Base-by-base conservation (phyloP, 2,329 filamentous ascomycete species). In the Stachybotrys chartarum region DNA sequence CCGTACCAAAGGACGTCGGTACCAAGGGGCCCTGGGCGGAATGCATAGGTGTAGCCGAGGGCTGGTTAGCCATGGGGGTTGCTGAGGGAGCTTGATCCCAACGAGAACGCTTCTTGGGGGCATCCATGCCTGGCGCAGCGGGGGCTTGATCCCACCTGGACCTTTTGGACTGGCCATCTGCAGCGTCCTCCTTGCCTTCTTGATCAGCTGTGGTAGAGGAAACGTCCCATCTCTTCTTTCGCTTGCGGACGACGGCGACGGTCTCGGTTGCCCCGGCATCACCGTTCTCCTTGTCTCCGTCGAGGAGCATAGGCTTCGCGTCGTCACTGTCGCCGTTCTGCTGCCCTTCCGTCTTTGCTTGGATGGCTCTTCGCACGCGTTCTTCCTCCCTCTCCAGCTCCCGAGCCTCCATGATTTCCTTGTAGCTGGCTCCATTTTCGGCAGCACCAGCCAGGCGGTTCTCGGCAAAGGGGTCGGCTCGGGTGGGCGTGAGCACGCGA, bases 161-260 rank as follows among this genome's bases (percentile, higher is more conserved):
- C 63, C 88, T 84, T 65, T 92, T 94, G 1, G 77, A 65, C 71
- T 90, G 89, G 16, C 74, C 72, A 30, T 78, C 72, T 45, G 75
- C 64, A 30, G 77, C 68, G n/a, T 76, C 72, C n/a, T 76, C 66
- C 50, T 78, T 72, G 16, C 74, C 66, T 24, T 79, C 77, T 44
- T 82, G 78, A 6, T 77, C 73, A 6, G 76, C 72, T 45, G 82
- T 78, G 7, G 81, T 77, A n/a, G 85, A 78, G 18, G 80, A 75
- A 17, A 92, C 86, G 71, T 97, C 93, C 94, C 94, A 99, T 72
- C 94, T 85, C 79, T 95, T 91, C 81, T 96, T 97, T 66, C 92
- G 85, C 80, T 94, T 94, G 58, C 87, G 83, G 39, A 85, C 83
- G 30, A 82, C 76, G 8, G 80, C 73, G 51, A 80, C 81, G 59